phyloP scores from a whole-genome alignment of 1,284 basidiomycete genomes.

The Microbotryomycetes sp. region DNA sequence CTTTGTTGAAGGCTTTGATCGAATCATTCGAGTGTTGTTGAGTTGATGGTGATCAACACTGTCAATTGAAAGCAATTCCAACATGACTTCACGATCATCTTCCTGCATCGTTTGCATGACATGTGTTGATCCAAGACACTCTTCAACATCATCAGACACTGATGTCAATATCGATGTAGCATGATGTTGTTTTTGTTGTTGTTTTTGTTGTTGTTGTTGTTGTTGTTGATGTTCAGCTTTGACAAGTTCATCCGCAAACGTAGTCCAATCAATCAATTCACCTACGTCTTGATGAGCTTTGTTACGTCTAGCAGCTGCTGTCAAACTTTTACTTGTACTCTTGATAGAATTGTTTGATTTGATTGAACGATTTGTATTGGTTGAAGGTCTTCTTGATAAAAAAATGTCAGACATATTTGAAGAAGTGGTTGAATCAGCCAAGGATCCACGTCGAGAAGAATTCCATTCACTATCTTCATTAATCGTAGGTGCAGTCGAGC shows the following conservation, averaged over 20 bases:
- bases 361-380: neutral
- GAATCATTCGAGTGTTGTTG: too few species aligned
- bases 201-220: neutral
- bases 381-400: neutral
- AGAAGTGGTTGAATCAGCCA: neutral
- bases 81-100: neutral
- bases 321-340: neutral
- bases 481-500: conserved; percentile 18
- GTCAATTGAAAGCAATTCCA: neutral
- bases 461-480: conserved; percentile 1
- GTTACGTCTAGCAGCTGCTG: neutral
- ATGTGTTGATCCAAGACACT: neutral
- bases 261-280: conserved; percentile 19
- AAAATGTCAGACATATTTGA: neutral
- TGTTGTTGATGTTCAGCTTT: neutral
- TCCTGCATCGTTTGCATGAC: neutral
- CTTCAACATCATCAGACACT: conserved; percentile 1
- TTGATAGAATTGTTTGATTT: neutral
- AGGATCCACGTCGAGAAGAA: conserved; percentile 7
- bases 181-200: neutral
- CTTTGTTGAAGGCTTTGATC: neutral
- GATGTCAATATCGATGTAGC: conserved; percentile 2
- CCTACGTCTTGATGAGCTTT: neutral
- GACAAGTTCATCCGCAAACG: conserved; percentile 22
- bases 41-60: neutral